Base-by-base conservation (phyloP, 2,329 filamentous ascomycete species). In the Davidsoniella australis region DNA sequence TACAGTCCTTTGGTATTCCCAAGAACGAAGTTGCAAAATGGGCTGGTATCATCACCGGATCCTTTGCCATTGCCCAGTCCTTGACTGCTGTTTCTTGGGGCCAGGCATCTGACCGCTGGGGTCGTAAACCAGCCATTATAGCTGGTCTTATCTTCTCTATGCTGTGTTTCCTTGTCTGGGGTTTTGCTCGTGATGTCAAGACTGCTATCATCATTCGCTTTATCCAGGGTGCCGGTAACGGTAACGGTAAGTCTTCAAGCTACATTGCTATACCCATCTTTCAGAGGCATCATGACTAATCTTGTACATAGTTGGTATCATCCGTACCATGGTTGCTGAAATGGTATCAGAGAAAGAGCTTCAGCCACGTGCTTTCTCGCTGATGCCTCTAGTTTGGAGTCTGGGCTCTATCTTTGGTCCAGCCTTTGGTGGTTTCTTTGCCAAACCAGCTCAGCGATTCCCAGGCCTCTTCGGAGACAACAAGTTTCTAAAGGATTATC, bases 331-430 rank as follows among this genome's bases (percentile, higher is more conserved):
- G 67, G 87, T 95, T 2, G 89, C 89, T 0, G 89, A 95, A 63
- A 79, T 95, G 72, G 87, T 94, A 1, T 84, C 86, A 0, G 79
- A 91, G 62, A 86, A 75, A 61, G 82, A 87, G 59, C 69, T 94
- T 5, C 89, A 95, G 59, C 88, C 89, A 0, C 71, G 78, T 47
- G 91, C 91, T 0, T 96, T 96, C 63, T 87, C 82, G 55, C 71
- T 96, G 42, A 95, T 96, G 88, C 89, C 89, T 3, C 66, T 96
- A 14, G 84, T 76, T 29, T 96, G 86, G 82, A 87, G 80, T 9
- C 68, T 95, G 47, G 89, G 89, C 0, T 83, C 79, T 36, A 85
- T 94, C 37, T 83, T 94, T 56, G 89, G 89, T 0, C 89, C 89
- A 1, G 80, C 78, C 3, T 82, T 96, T 58, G 89, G 89, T 24